A percentile compares a stretch with the other conserved stretches of the same genome.
Evolutionary conservation across 129 eudicot species (phyloP).

Genomic region (Tagetes patula): DNA sequence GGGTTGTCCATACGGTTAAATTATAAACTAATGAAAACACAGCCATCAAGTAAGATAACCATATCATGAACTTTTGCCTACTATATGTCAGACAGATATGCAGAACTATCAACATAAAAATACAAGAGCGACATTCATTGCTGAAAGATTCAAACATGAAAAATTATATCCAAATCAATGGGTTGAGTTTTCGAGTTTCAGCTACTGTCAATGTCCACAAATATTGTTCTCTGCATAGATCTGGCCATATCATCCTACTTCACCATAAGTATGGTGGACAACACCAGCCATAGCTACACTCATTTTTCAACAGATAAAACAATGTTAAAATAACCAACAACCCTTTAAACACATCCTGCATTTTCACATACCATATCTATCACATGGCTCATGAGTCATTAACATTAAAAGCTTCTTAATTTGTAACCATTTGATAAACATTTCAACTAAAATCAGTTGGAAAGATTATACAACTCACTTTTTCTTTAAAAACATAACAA

Average conservation of each 20-base stretch:
- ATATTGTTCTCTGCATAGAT: background rate
- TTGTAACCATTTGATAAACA: background rate
- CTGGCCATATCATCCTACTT: background rate
- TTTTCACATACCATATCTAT: background rate
- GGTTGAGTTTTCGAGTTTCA: background rate
- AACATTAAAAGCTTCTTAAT: background rate
- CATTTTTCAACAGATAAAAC: background rate
- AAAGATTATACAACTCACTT: background rate
- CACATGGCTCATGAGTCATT: background rate
- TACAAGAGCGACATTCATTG: background rate
- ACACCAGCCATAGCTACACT: background rate
- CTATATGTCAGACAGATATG: background rate
- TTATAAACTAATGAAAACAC: constrained; percentile 1
- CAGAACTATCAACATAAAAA: constrained; percentile 2
- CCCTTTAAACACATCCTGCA: background rate
- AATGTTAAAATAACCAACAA: background rate
- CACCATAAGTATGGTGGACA: background rate
- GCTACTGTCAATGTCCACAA: background rate
- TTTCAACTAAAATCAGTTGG: background rate
- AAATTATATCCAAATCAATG: constrained; percentile 1
- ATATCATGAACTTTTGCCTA: background rate
- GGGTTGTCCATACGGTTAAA: background rate
- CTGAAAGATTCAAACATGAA: constrained; percentile 12
- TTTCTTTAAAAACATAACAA: background rate
- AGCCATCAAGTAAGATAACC: background rate